Evolutionary conservation across 345 rosid species (phyloP).

Genomic region (Balakata baccata): DNA sequence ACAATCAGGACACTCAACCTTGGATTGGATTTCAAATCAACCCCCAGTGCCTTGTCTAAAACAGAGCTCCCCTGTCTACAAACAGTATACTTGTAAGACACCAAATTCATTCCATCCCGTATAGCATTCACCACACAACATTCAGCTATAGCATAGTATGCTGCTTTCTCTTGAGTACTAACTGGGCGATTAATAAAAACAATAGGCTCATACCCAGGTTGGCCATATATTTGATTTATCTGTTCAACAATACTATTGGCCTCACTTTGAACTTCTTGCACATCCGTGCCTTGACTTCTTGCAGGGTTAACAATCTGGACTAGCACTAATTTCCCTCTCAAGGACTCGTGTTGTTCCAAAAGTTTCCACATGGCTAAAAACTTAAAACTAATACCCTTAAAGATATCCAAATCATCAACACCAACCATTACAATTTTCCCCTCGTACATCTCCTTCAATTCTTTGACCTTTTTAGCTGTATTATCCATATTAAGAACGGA

Average conservation of each 20-base stretch:
- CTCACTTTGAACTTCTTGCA: slow-evolving; percentile 55
- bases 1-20: slow-evolving; percentile 67
- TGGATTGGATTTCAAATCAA: slow-evolving; percentile 23
- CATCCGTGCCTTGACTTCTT: slow-evolving; percentile 71
- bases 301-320: slow-evolving; percentile 82
- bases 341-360: slow-evolving; percentile 38
- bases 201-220: slow-evolving; percentile 61
- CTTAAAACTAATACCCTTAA: slow-evolving; percentile 73
- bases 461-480: slow-evolving; percentile 44
- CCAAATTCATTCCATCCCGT: slow-evolving; percentile 89
- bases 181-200: slow-evolving; percentile 49
- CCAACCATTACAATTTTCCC: slow-evolving; percentile 61
- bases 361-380: slow-evolving; percentile 65
- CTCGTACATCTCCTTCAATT: slow-evolving; percentile 48
- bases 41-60: slow-evolving; percentile 52
- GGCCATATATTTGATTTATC: slow-evolving; percentile 50
- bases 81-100: slow-evolving; percentile 72
- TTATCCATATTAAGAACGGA: slow-evolving; percentile 39
- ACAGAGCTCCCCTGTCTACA: slow-evolving; percentile 67
- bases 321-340: slow-evolving; percentile 58
- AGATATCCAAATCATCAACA: slow-evolving; percentile 77
- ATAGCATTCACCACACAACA: slow-evolving; percentile 77
- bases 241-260: slow-evolving; percentile 36
- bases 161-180: slow-evolving; percentile 58
- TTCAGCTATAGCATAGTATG: slow-evolving; percentile 64